A percentile compares a stretch with the other conserved stretches of the same genome.
These are phyloP conservation scores for Leavenworthia alabamica DNA, from an alignment of 345 rosid genomes.

Conservation along the genomic window DNA sequence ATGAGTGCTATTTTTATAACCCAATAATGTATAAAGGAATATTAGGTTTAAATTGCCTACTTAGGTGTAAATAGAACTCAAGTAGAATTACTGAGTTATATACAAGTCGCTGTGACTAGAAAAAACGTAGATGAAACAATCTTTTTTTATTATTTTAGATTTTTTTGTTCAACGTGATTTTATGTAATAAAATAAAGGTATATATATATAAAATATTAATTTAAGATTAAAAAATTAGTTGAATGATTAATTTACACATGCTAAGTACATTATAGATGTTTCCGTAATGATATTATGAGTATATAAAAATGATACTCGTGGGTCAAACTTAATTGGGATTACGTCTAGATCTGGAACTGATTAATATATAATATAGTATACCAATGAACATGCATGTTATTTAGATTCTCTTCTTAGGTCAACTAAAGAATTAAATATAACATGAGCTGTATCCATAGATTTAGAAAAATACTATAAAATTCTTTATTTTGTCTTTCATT, in stretches of 20 bases:
- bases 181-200: not conserved
- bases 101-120: not conserved
- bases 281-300: not conserved
- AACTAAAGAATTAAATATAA: constrained; percentile 2
- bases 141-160: not conserved
- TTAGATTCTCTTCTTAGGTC: constrained; percentile 19
- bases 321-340: constrained; percentile 9
- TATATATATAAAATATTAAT: not conserved
- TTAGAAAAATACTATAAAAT: too few species aligned
- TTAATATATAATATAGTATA: constrained; percentile 11
- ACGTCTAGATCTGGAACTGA: constrained; percentile 17
- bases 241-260: constrained; percentile 17
- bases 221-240: not conserved
- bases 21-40: constrained; percentile 16
- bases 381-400: constrained; percentile 27
- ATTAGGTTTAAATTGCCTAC: constrained; percentile 7
- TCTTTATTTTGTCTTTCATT: too few species aligned
- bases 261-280: not conserved
- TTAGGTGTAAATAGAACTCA: constrained; percentile 18
- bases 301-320: not conserved
- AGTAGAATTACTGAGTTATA: not conserved
- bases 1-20: constrained; percentile 6
- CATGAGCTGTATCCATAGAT: not conserved
- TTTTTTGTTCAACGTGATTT: not conserved
- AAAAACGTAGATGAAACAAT: not conserved